These are phyloP conservation scores for Yamadazyma atlantica DNA, from an alignment of 1,139 yeast species.

Conservation along the genomic window DNA sequence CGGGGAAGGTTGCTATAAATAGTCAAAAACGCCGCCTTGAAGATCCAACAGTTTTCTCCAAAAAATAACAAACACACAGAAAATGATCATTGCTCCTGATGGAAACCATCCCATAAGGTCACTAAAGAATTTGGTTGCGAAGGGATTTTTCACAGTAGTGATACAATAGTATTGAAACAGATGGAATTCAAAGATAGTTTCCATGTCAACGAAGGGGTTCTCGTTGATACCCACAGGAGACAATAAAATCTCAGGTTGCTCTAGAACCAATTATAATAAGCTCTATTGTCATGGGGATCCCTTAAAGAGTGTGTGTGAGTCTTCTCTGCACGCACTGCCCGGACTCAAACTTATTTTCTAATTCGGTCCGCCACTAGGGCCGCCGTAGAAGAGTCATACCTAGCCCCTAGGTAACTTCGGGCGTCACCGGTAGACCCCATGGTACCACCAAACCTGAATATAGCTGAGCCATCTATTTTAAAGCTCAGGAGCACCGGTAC, in stretches of 20 bases:
- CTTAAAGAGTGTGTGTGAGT: neutral
- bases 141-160: no score
- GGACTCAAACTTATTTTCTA: neutral
- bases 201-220: neutral
- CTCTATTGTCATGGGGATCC: neutral
- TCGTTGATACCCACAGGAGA: neutral
- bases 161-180: no score
- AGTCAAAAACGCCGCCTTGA: no score
- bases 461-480: neutral
- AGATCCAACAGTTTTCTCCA: no score
- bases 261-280: neutral
- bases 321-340: neutral
- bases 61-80: no score
- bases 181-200: neutral
- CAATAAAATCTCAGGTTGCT: neutral
- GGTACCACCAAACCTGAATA: neutral
- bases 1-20: neutral
- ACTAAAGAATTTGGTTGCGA: no score
- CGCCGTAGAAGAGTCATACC: no score
- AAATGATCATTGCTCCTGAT: neutral
- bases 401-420: no score
- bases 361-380: no score
- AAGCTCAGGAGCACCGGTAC: neutral
- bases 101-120: neutral
- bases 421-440: constrained; percentile 1